Percentiles rank a stretch among this genome's conserved stretches.
Conservation (phyloP, 2,329 filamentous ascomycete species). For the Colletotrichum sp. region DNA sequence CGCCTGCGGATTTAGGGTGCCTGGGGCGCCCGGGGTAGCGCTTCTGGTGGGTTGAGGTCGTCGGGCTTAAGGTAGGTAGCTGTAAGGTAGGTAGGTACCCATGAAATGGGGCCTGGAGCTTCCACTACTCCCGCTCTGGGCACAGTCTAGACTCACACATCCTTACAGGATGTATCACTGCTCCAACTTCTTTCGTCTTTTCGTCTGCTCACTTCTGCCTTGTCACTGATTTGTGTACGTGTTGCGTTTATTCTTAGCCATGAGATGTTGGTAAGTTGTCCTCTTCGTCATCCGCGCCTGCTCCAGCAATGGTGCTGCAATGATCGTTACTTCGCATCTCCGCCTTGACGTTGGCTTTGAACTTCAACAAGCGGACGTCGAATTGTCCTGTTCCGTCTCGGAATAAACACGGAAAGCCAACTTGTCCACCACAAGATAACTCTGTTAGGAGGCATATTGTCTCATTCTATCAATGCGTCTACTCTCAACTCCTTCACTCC, state of each 20-base stretch:
- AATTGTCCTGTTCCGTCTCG: not conserved
- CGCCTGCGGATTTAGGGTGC: not conserved
- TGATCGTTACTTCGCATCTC: not conserved
- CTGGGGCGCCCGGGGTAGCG: not conserved
- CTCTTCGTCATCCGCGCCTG: not conserved
- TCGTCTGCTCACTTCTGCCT: not conserved
- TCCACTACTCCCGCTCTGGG: not conserved
- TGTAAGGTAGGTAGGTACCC: too few species aligned
- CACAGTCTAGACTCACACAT: not conserved
- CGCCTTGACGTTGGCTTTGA: not conserved
- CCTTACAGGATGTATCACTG: not conserved
- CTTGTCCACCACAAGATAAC: not conserved
- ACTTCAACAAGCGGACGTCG: not conserved
- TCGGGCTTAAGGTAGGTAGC: too few species aligned
- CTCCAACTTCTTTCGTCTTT: not conserved
- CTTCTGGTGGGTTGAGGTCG: not conserved
- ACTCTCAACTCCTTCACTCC: not conserved
- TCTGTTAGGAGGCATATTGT: not conserved
- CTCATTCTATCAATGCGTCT: not conserved
- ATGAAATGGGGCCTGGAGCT: not conserved
- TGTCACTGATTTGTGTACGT: not conserved
- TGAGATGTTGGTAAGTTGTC: not conserved
- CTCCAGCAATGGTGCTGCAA: not conserved
- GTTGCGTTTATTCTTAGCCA: not conserved
- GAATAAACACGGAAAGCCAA: not conserved